Percentiles rank a stretch among this genome's conserved stretches.
Conservation (phyloP, 208 protist genomes). For the Trypanosoma lewisi region DNA sequence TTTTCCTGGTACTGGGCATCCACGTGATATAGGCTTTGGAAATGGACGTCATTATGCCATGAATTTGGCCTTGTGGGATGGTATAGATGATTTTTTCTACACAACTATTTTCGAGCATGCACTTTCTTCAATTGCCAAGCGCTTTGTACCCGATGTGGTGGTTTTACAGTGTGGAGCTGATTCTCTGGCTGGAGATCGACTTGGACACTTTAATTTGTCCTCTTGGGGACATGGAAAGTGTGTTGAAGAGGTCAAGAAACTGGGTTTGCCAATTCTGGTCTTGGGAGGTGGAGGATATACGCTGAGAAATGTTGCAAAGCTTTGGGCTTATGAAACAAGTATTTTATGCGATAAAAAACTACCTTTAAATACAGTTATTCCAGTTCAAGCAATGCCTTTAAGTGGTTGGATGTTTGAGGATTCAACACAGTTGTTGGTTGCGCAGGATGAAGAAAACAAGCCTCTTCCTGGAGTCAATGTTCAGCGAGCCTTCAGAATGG, state of each 20-base stretch:
- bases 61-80: constrained; percentile 89
- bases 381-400: constrained; percentile 61
- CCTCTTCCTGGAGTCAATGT: constrained; percentile 58
- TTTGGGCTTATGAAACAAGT: constrained; percentile 96
- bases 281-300: constrained; percentile 99
- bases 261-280: constrained; percentile 95
- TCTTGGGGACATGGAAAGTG: constrained; percentile 94
- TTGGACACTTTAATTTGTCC: constrained; percentile 94
- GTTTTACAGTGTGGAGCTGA: constrained; percentile 99
- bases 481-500: constrained; percentile 60
- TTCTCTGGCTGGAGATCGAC: constrained; percentile 96
- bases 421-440: constrained; percentile 63
- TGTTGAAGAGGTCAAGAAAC: constrained; percentile 92
- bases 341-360: constrained; percentile 71
- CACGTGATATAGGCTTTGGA: constrained; percentile 79
- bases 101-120: constrained; percentile 74
- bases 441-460: constrained; percentile 71
- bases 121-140: constrained; percentile 45
- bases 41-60: constrained; percentile 81
- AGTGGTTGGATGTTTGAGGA: constrained; percentile 86
- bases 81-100: constrained; percentile 91
- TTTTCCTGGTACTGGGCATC: constrained; percentile 97
- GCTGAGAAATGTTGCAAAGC: constrained; percentile 97
- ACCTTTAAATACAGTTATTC: constrained; percentile 64
- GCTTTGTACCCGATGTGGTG: constrained; percentile 92